Base-by-base conservation (phyloP, 2,329 filamentous ascomycete genomes). In the Aspergillus pseudoviridinutans region DNA sequence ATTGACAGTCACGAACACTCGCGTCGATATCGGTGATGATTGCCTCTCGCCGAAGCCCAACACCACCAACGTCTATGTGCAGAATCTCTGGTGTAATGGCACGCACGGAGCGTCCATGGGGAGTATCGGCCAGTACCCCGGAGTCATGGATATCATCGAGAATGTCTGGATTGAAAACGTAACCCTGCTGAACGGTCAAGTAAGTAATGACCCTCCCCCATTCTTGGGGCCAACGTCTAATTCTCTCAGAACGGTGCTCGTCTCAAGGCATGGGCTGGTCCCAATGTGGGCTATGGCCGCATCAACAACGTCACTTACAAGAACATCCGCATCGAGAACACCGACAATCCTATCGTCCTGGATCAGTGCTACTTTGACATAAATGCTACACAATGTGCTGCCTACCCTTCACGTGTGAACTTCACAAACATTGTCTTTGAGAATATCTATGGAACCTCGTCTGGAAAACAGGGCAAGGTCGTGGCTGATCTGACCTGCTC, bases 321-420 rank as follows among this genome's bases (percentile, higher is more conserved):
- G 68, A 83, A 86, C 70, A 81, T 87, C 62, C 81, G 79, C 70
- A 78, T 84, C 44, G 82, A 81, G 22, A 83, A 84, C 60, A 84
- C 82, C 22, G 84, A 86, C 61, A 78, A 80, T 59, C 78, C 82
- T 0, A 76, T 85, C 24, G 82, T 84, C 38, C 72, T 87, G 7
- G 84, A 87, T 64, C 83, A 84, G 28, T 87, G 84, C 71, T 87
- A 87, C 70, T 86, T 86, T 69, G 81, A 86, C 59, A 75, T 84
- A 60, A 78, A 81, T 55, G 62, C 74, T 3, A 78, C 78, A 0
- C 76, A 78, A 2, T 87, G 84, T 63, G 77, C 79, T 1, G 58
- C 75, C 14, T 81, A 83, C 60, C 84, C 84, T 0, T 84, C 82
- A 0, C 74, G 76, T 7, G 83, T 86, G 62, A 82, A 86, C 63